A percentile compares a stretch with the other conserved stretches of the same genome.
Evolutionary conservation across 169 alveolate species (phyloP).

Genomic region (Plasmodium malariae): DNA sequence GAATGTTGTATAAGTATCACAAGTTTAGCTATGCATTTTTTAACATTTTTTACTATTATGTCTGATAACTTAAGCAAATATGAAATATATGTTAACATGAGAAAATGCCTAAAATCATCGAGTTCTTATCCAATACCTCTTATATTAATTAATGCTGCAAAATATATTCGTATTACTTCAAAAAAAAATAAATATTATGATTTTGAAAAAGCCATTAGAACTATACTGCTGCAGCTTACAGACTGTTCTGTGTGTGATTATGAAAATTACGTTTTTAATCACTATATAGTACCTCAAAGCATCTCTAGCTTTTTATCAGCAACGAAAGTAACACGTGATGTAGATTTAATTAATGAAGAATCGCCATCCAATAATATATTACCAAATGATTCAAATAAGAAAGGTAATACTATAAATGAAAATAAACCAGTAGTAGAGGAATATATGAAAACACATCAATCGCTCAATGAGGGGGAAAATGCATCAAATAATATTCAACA

Average conservation of each 20-base stretch:
- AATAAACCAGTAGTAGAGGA: slow-evolving; percentile 9
- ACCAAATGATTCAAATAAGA: slow-evolving; percentile 4
- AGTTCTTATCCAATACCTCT: slow-evolving; percentile 48
- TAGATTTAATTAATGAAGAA: not conserved
- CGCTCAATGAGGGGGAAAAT: slow-evolving; percentile 19
- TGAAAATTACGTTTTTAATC: slow-evolving; percentile 76
- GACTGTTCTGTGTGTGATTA: slow-evolving; percentile 78
- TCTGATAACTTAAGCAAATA: slow-evolving; percentile 63
- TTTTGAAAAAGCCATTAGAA: slow-evolving; percentile 75
- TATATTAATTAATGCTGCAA: slow-evolving; percentile 71
- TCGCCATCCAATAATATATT: slow-evolving; percentile 7
- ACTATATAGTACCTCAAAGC: slow-evolving; percentile 71
- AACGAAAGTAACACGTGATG: slow-evolving; percentile 23
- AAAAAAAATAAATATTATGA: slow-evolving; percentile 64
- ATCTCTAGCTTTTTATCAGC: slow-evolving; percentile 67
- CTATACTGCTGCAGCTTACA: slow-evolving; percentile 68
- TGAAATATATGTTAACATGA: slow-evolving; percentile 63
- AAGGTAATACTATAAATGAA: slow-evolving; percentile 28
- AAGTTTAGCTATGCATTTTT: slow-evolving; percentile 76
- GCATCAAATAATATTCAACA: not conserved
- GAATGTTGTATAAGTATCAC: slow-evolving; percentile 73
- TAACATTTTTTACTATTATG: slow-evolving; percentile 70
- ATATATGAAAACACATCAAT: slow-evolving; percentile 16
- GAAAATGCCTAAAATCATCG: slow-evolving; percentile 18
- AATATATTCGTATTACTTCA: slow-evolving; percentile 69